Base-by-base conservation (phyloP, 2,329 filamentous ascomycete genomes). In the Cryphonectria japonica region DNA sequence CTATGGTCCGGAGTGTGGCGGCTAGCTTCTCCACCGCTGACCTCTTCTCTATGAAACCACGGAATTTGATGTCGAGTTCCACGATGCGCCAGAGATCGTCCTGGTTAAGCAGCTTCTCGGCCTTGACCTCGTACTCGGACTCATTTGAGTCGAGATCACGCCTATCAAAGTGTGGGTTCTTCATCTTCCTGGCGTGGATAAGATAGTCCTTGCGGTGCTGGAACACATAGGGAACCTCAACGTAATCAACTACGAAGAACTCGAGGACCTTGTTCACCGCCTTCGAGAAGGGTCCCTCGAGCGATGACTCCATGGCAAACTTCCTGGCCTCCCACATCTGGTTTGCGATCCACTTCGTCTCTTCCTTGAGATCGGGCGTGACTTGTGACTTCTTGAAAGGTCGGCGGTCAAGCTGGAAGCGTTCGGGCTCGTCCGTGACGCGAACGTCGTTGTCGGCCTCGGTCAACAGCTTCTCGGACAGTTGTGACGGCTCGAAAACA, bases 161-260 rank as follows among this genome's bases (percentile, higher is more conserved):
- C 22, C 87, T 86, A 73, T 89, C 84, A 34, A 78, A 79, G 39
- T 85, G 81, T 78, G 90, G 79, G 83, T 90, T 86, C 69, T 85
- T 83, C 8, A 88, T 86, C 78, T 93, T 94, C 75, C 91, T 91
- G 34, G 93, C 92, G 77, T 98, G 94, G 70, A 99, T 97, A 60
- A 99, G 87, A 78, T 98, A 99, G 80, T 99, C 96, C 81, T 98
- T 97, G 73, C 96, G 93, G 78, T 99, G 96, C 80, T 98, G 95
- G 81, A 98, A 98, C 76, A 99, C 96, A 80, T 97, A 99, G 0
- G 96, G 95, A 1, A 98, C 94, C 80, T 99, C 96, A 76, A 95
- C 94, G 75, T 97, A 93, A 74, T 98, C 95, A 4, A 95, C 90
- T 66, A 97, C 93, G 81, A 99, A 94, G 79, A 98, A 98, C 77